Conservation (phyloP, 208 protist species). For the Blastocrithidia nonstop region DNA sequence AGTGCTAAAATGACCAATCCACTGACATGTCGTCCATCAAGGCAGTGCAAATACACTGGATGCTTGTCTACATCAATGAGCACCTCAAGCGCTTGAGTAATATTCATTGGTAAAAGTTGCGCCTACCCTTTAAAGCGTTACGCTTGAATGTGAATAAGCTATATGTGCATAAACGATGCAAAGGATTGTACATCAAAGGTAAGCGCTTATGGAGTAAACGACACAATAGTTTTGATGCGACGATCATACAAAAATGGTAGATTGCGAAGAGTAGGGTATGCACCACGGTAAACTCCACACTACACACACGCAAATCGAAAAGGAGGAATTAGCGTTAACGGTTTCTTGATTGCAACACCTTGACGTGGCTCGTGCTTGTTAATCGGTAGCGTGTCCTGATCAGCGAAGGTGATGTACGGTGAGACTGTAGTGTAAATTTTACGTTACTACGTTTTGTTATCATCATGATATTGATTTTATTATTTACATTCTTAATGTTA, state of each 20-base stretch:
- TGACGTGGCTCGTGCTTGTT: not conserved
- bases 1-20: constrained; percentile 65
- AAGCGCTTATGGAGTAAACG: constrained; percentile 60
- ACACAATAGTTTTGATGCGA: constrained; percentile 50
- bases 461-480: too few relatives aligned
- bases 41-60: constrained; percentile 76
- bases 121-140: constrained; percentile 73
- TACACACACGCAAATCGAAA: constrained; percentile 64
- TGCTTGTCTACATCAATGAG: constrained; percentile 38
- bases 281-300: constrained; percentile 61
- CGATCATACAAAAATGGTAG: constrained; percentile 44
- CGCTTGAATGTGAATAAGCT: constrained; percentile 43
- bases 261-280: constrained; percentile 75
- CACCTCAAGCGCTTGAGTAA: constrained; percentile 41
- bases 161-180: constrained; percentile 29
- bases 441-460: not conserved
- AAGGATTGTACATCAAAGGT: constrained; percentile 67
- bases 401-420: not conserved
- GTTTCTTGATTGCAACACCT: not conserved
- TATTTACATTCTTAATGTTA: too few relatives aligned
- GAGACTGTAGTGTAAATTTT: not conserved
- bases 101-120: constrained; percentile 57
- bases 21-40: constrained; percentile 65
- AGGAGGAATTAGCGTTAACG: constrained; percentile 50
- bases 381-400: not conserved